A percentile compares a stretch with the other conserved stretches of the same genome.
Conservation (phyloP, 2,329 filamentous ascomycete species). For the Penicillium sp. region DNA sequence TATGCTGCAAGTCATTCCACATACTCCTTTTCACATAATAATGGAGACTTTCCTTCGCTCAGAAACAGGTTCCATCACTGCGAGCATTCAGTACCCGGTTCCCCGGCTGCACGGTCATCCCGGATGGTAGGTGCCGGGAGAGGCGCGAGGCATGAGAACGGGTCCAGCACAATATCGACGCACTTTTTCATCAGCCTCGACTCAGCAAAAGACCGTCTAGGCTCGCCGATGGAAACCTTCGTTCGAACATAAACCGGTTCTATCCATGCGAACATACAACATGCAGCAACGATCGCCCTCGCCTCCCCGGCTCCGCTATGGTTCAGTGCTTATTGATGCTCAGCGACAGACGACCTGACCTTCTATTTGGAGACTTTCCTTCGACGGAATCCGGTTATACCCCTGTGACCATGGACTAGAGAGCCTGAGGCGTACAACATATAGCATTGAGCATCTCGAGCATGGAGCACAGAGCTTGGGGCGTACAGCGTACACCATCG, state of each 20-base stretch:
- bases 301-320: not conserved
- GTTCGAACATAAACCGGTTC: constrained; percentile 2
- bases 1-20: not conserved
- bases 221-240: not conserved
- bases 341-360: not conserved
- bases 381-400: not conserved
- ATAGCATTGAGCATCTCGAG: not conserved
- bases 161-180: not conserved
- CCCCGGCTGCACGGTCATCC: not conserved
- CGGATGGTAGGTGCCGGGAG: not conserved
- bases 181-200: not conserved
- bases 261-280: not conserved
- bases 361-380: not conserved
- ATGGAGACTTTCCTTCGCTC: not conserved
- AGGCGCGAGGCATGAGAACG: not conserved
- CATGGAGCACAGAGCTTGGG: not conserved
- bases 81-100: not conserved
- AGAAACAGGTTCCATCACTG: not conserved
- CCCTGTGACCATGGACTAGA: not conserved
- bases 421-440: not conserved
- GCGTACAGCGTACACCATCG: not conserved
- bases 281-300: not conserved
- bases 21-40: not conserved
- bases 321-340: not conserved
- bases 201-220: not conserved